Evolutionary conservation across 352 stramenopile species (phyloP).

Genomic region (Vaucheria bursata): DNA sequence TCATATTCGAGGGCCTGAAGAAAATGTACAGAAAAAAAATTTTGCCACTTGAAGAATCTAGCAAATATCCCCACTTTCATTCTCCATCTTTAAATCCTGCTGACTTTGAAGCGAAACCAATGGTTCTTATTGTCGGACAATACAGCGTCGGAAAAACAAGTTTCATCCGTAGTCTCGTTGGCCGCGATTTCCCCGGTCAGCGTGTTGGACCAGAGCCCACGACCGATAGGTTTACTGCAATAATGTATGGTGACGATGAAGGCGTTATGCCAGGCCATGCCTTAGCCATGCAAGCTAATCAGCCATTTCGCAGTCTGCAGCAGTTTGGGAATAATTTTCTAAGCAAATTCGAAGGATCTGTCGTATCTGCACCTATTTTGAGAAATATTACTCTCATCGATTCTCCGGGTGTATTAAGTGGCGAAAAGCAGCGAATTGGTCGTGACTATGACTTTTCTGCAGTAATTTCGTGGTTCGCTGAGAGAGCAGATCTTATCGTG

Average conservation of each 20-base stretch:
- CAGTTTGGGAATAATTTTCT: slow-evolving; percentile 94
- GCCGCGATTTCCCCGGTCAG: slow-evolving; percentile 55
- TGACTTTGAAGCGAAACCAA: slow-evolving; percentile 91
- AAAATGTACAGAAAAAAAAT: not conserved
- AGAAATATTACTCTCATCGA: slow-evolving; percentile 93
- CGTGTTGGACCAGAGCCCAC: slow-evolving; percentile 95
- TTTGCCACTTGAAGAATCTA: slow-evolving; percentile 55
- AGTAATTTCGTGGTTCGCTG: slow-evolving; percentile 66
- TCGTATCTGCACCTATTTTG: slow-evolving; percentile 82
- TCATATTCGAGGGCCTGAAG: slow-evolving; percentile 1
- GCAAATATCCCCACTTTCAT: slow-evolving; percentile 82
- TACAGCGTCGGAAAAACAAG: slow-evolving; percentile 94
- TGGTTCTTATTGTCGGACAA: slow-evolving; percentile 92
- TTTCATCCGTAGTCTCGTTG: slow-evolving; percentile 59
- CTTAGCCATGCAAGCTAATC: slow-evolving; percentile 80
- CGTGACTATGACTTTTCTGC: slow-evolving; percentile 64
- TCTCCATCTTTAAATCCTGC: slow-evolving; percentile 77
- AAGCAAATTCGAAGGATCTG: slow-evolving; percentile 76
- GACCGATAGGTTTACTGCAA: slow-evolving; percentile 91
- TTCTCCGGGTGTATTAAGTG: slow-evolving; percentile 91
- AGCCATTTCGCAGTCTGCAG: slow-evolving; percentile 79
- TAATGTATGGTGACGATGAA: slow-evolving; percentile 94
- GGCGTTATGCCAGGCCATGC: slow-evolving; percentile 92
- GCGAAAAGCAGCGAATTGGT: slow-evolving; percentile 92
- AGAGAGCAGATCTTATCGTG: slow-evolving; percentile 92